Conservation (phyloP, 2,329 filamentous ascomycete genomes). For the Venturia carpophila region DNA sequence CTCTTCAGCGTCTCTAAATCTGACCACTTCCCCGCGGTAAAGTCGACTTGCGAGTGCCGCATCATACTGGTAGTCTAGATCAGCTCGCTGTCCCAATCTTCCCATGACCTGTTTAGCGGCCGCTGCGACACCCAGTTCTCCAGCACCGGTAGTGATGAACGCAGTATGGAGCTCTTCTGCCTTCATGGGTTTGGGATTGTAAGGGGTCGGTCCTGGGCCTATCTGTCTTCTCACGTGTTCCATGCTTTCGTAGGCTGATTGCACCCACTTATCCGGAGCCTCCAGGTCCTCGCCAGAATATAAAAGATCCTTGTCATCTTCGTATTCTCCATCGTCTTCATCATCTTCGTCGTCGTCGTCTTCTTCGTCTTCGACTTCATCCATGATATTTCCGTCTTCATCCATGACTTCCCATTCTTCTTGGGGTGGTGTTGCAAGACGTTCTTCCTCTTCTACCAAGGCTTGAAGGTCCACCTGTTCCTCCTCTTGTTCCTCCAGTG, state of each 20-base stretch:
- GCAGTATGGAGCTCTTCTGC: constrained; percentile 7
- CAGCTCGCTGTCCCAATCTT: constrained; percentile 5
- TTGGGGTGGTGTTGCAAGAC: neutral
- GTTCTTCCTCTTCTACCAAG: neutral
- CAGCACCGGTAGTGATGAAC: neutral
- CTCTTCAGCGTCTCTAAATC: constrained; percentile 8
- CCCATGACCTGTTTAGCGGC: constrained; percentile 6
- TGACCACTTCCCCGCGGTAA: constrained; percentile 1
- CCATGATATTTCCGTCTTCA: neutral
- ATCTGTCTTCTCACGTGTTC: neutral
- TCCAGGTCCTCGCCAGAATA: neutral
- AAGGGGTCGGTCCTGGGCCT: neutral
- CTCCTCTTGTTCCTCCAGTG: neutral
- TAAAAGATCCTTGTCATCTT: neutral
- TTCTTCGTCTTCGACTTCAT: neutral
- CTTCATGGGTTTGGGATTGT: constrained; percentile 4
- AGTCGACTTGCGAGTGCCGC: constrained; percentile 7
- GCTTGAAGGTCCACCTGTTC: neutral
- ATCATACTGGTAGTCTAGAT: neutral
- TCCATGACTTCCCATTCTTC: constrained; percentile 7
- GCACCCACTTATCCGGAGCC: neutral
- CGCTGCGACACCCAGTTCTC: constrained; percentile 6
- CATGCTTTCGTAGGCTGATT: neutral
- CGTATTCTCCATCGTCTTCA: neutral
- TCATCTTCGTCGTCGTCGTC: neutral